Evolutionary conservation across 768 basidiomycete genomes (phyloP), one percentile per base, ranked within the genome.

Genomic region (Suillus weaverae): DNA sequence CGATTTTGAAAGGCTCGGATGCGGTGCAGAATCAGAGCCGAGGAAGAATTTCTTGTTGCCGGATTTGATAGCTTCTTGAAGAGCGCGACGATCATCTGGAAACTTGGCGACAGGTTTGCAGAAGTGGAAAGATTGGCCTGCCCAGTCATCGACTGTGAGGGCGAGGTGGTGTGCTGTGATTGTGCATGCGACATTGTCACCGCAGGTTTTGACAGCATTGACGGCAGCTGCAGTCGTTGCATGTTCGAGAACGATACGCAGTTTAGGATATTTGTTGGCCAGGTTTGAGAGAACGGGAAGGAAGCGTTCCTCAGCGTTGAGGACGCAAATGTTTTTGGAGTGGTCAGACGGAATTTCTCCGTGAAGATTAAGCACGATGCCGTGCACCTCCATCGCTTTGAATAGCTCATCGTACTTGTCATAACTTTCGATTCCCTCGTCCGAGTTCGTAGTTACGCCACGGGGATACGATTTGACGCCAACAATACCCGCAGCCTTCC

Each of bases 71-170:
- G 95, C 87, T 26, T 90, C 83, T 60, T 86, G 85, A 64, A 99
- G 78, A 16, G 97, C 95, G 70, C 86, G 77, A 18, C 97, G 84
- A 74, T 99, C 97, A 68, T 91, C 89, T 2, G 97, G 97, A 74
- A 87, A 95, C 78, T 99, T 99, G 14, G 97, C 95, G 26, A 99
- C 91, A 0, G 97, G 97, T 77, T 99, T 99, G 83, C 97, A 99
- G 78, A 91, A 99, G 72, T 97, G 86, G 85, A 92, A 95, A 3
- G 93, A 86, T 76, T 99, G 95, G 2, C 95, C 94, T 2, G 95
- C 95, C 89, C 96, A 98, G 70, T 95, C 92, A 77, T 99, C 97
- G 4, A 98, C 94, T 7, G 93, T 97, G 57, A 99, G 83, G 35
- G 86, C 88, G 53, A 99, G 86, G 75, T 99, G 97, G 77, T 99